phyloP scores from a whole-genome alignment of 2,329 filamentous ascomycete genomes.

The Malbranchea zuffiana region DNA sequence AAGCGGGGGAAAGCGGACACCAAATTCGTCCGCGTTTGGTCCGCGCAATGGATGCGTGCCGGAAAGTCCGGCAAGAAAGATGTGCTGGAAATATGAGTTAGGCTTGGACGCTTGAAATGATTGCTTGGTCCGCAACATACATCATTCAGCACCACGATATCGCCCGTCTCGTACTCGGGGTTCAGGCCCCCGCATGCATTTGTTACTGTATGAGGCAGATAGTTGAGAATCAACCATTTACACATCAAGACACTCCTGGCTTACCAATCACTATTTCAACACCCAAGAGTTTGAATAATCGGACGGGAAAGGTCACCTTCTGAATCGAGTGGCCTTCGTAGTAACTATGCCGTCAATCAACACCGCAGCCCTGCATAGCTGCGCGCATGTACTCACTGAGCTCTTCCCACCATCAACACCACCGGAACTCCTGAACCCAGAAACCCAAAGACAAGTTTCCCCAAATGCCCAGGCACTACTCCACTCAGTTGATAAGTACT shows the following conservation, averaged over 20 bases:
- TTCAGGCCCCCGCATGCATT: conserved; percentile 58
- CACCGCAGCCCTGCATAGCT: not conserved
- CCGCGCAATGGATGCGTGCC: conserved; percentile 52
- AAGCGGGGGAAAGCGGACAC: conserved; percentile 51
- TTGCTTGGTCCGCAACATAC: conserved; percentile 28
- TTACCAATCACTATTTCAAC: conserved; percentile 49
- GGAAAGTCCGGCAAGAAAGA: conserved; percentile 52
- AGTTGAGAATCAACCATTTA: not conserved
- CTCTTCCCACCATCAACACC: conserved; percentile 53
- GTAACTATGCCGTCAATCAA: conserved; percentile 38
- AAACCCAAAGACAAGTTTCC: conserved; percentile 53
- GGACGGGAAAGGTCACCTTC: conserved; percentile 51
- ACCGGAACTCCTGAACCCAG: conserved; percentile 46
- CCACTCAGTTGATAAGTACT: not conserved
- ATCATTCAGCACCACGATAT: conserved; percentile 56
- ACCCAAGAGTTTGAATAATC: conserved; percentile 53
- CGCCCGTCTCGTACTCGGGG: conserved; percentile 51
- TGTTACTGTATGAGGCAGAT: conserved; percentile 41
- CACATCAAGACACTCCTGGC: conserved; percentile 5
- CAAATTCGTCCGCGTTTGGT: conserved; percentile 52
- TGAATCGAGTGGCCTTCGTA: conserved; percentile 58
- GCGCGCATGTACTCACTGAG: conserved; percentile 43
- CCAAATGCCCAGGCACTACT: conserved; percentile 48
- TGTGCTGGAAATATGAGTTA: conserved; percentile 38
- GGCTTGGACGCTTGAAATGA: not conserved